Conservation (phyloP, 2,329 filamentous ascomycete species). For the Pyrenochaeta sp. region DNA sequence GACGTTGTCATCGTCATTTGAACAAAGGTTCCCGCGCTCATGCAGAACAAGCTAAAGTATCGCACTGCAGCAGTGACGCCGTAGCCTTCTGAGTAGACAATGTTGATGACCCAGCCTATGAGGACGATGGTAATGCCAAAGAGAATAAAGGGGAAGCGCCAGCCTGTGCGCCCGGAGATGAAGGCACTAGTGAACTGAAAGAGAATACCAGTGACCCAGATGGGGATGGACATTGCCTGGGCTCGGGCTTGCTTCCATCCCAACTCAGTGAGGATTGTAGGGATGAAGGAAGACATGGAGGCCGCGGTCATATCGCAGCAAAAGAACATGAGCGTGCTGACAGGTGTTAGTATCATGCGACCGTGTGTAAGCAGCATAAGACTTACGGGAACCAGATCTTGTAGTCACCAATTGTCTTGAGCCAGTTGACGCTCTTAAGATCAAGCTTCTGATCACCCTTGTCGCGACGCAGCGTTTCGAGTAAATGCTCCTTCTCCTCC, state of each 20-base stretch:
- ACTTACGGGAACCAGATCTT: constrained; percentile 64
- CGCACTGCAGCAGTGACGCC: constrained; percentile 62
- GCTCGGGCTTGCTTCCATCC: constrained; percentile 43
- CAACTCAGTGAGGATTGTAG: constrained; percentile 45
- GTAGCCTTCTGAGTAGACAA: constrained; percentile 46
- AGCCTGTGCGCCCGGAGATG: constrained; percentile 36
- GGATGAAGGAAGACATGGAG: constrained; percentile 41
- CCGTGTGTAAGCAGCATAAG: constrained; percentile 53
- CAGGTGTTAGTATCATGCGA: constrained; percentile 8
- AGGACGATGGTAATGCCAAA: constrained; percentile 49
- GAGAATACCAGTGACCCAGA: constrained; percentile 42
- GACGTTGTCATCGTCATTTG: constrained; percentile 61
- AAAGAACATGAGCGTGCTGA: constrained; percentile 43
- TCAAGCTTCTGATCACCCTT: constrained; percentile 57
- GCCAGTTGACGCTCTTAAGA: constrained; percentile 56
- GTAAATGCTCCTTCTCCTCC: constrained; percentile 62
- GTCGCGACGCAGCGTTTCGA: constrained; percentile 58
- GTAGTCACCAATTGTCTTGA: constrained; percentile 60
- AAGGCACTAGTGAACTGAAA: constrained; percentile 31
- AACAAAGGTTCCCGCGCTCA: constrained; percentile 56
- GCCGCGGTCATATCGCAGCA: constrained; percentile 47
- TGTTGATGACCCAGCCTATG: constrained; percentile 62
- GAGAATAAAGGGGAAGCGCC: constrained; percentile 42
- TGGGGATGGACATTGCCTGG: constrained; percentile 46
- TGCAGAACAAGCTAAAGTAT: constrained; percentile 50